Evolutionary conservation across 768 basidiomycete genomes (phyloP), one percentile per base, ranked within the genome.

Genomic region (Ramaria rubella): DNA sequence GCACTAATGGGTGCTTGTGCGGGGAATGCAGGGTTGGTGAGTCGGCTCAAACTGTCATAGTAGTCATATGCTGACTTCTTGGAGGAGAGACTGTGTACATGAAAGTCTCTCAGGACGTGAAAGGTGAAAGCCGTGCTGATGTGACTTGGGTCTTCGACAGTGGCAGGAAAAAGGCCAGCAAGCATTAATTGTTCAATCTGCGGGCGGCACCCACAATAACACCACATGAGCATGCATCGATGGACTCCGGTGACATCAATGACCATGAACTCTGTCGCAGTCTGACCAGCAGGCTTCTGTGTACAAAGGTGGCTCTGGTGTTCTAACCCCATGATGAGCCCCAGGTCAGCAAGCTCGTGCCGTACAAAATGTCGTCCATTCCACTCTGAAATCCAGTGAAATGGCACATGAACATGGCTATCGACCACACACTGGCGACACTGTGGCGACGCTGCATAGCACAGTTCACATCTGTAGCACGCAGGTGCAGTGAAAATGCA

Each of bases 41-140:
- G 42, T 17, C 43, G 4, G n/a, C 31, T 33, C 21, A 60, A 49
- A 23, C 34, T 49, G 6, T 26, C 38, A 33, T 40, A 21, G 42
- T 59, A 61, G 21, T 61, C 59, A 38, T 59, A 61, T 15, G 59
- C 59, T 1, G 60, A 55, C 27, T 59, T 59, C 45, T 59, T 61
- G 6, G 60, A 59, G 17, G 52, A 33, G 14, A 61, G 45, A 24
- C 38, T 60, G 34, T 60, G 56, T 1, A 46, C 4, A 44, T 56
- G 54, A 44, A 57, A 60, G 24, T 55, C 44, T 26, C 36, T 48
- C 26, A 58, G 34, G 15, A 36, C 34, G 7, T 36, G 7, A 36
- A 36, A 36, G 34, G 34, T 36, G 34, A 36, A 36, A 36, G 15
- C 34, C 15, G 34, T 36, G 8, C 34, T 15, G 15, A 36, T 36